Base-by-base conservation (phyloP, 202 grass and related monocot species). In the Alloteropsis angusta region DNA sequence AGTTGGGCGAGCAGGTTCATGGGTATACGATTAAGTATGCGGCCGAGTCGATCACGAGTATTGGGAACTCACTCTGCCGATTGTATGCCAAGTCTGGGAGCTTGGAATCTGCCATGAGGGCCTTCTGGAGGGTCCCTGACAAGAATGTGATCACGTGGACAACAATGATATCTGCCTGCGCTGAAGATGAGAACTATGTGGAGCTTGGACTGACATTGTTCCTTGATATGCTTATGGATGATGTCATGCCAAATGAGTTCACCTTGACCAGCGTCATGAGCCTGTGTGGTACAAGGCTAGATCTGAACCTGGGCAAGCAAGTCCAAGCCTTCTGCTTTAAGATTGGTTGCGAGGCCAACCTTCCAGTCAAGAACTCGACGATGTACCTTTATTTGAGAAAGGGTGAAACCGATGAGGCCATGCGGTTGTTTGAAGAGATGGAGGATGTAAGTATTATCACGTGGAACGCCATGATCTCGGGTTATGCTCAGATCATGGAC, bases 91-190 rank as follows among this genome's bases (percentile, higher is more conserved):
- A 84, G 84, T 89, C 68, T 70, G 86, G 88, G 6, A 81, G 78
- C 60, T 75, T 91, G n/a, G 75, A 97, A 0, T 85, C 63, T 25
- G 86, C 86, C 5, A 19, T 93, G 60, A 87, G 19, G 35, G 80
- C 55, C 25, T 97, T 97, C 26, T 21, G n/a, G 37, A 84, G 74
- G 58, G 86, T 88, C 25, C 87, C 82, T 21, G 72, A 85, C 23
- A 97, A 87, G 82, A 90, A 93, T 78, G 88, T 97, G 39, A 90
- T 93, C 65, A 91, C 93, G 3, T 97, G 93, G 93, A 97, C 90
- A 7, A 78, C 88, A 0, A 74, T 92, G 75, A 87, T 97, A 77
- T 97, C 93, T 12, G 80, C 88, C 43, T 97, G 84, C 19, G 90
- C 83, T 7, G 86, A 97, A 60, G 85, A 85, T 36, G 88, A 85